Evolutionary conservation across 192 early-diverging fungal species (phyloP).

Genomic region (Funneliformis geosporum): DNA sequence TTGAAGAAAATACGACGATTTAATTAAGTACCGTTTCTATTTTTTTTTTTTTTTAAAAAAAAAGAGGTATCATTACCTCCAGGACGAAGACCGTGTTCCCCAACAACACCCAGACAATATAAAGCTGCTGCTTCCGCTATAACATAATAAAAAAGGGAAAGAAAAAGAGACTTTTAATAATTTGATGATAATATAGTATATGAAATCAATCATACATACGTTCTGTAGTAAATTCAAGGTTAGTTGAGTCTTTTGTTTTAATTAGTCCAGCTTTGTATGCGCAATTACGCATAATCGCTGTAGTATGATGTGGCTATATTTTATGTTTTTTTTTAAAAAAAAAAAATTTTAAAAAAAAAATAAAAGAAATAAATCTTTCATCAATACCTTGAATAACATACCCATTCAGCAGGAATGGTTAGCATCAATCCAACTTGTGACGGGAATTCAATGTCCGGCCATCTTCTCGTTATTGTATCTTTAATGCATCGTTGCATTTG

Average conservation of each 20-base stretch:
- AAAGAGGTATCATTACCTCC: neutral
- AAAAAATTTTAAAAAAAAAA: neutral
- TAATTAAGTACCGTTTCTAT: neutral
- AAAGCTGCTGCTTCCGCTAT: slow-evolving; percentile 24
- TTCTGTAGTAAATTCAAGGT: slow-evolving; percentile 3
- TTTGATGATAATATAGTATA: neutral
- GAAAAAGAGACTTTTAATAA: neutral
- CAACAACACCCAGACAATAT: slow-evolving; percentile 6
- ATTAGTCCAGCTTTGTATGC: neutral
- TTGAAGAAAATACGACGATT: neutral
- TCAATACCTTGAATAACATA: neutral
- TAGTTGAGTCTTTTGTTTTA: neutral
- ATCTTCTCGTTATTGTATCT: neutral
- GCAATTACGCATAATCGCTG: neutral
- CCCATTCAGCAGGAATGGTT: slow-evolving; percentile 17
- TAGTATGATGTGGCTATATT: neutral
- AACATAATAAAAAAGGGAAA: neutral
- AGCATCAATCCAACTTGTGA: neutral
- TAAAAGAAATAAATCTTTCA: no score
- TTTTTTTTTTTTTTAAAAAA: neutral
- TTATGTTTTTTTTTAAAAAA: neutral
- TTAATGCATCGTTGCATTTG: neutral
- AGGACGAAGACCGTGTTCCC: neutral
- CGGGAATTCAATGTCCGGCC: neutral
- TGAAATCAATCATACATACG: neutral